Evolutionary conservation across 306 rosid species (phyloP).

Genomic region (Gynostemma pentaphyllum): DNA sequence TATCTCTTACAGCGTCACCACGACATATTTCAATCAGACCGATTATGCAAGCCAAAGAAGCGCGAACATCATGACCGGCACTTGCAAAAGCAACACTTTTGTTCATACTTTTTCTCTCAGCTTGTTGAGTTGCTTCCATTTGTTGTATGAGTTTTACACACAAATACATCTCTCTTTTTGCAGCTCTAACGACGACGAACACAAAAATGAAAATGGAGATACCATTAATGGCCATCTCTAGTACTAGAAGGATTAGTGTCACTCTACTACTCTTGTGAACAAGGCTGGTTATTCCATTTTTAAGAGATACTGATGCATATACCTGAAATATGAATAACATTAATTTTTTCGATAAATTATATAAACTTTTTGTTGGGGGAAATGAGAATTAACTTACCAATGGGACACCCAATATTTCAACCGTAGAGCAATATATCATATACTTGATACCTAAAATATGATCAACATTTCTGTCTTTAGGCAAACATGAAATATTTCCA

Average conservation of each 20-base stretch:
- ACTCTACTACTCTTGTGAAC: constrained; percentile 17
- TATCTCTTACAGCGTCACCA: constrained; percentile 16
- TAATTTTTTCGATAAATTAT: not conserved
- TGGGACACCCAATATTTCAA: constrained; percentile 37
- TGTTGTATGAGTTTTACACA: constrained; percentile 52
- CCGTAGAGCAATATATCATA: constrained; percentile 24
- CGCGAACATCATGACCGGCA: constrained; percentile 71
- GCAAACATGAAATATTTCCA: constrained; percentile 25
- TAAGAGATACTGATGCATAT: constrained; percentile 27
- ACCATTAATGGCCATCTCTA: constrained; percentile 13
- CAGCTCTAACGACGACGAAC: constrained; percentile 14
- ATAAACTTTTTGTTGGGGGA: too few species aligned
- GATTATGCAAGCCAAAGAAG: constrained; percentile 48
- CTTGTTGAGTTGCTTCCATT: constrained; percentile 61
- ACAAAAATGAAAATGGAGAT: constrained; percentile 22
- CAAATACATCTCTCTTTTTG: constrained; percentile 46
- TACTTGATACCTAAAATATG: constrained; percentile 22
- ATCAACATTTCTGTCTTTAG: not conserved
- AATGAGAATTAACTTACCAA: constrained; percentile 31
- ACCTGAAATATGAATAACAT: constrained; percentile 35
- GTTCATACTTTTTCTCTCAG: constrained; percentile 61
- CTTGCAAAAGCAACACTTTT: constrained; percentile 55
- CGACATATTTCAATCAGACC: constrained; percentile 46
- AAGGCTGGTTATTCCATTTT: constrained; percentile 10
- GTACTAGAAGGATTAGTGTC: constrained; percentile 23